These are phyloP conservation scores for Pichia exigua DNA, from an alignment of 805 yeast species.

Conservation along the genomic window DNA sequence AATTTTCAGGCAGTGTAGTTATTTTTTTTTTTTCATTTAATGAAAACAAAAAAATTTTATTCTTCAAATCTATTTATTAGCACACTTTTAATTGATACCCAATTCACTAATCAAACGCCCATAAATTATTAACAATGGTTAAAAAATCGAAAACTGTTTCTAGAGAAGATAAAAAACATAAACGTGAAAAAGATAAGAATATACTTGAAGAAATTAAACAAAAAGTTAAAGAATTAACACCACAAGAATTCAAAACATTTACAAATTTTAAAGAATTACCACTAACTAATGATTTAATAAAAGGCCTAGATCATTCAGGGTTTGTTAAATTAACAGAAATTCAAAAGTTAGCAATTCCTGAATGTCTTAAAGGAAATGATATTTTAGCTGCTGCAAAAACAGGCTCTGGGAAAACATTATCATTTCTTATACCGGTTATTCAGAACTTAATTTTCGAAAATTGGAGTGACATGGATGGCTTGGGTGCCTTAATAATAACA, in stretches of 20 bases:
- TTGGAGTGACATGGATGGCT: conserved; percentile 80
- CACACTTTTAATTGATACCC: too few relatives aligned
- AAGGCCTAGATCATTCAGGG: conserved; percentile 73
- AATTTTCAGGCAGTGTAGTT: background rate
- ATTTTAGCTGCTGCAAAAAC: conserved; percentile 84
- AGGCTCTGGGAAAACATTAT: conserved; percentile 85
- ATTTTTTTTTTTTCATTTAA: background rate
- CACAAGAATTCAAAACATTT: conserved; percentile 26
- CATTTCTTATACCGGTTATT: conserved; percentile 75
- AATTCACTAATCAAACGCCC: too few relatives aligned
- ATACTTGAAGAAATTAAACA: conserved; percentile 38
- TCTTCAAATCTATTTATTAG: background rate
- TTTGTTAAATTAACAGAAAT: conserved; percentile 79
- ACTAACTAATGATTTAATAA: conserved; percentile 50
- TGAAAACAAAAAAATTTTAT: background rate
- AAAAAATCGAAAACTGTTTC: conserved; percentile 23
- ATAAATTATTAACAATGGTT: conserved; percentile 18
- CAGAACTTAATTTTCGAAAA: conserved; percentile 59
- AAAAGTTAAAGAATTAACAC: conserved; percentile 48
- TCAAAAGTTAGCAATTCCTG: conserved; percentile 71
- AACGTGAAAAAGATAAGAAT: conserved; percentile 26
- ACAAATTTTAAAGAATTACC: conserved; percentile 74
- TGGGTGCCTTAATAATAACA: conserved; percentile 83
- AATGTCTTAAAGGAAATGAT: conserved; percentile 70
- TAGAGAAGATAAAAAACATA: conserved; percentile 23